Percentiles rank a stretch among this genome's conserved stretches.
Conservation (phyloP, 2,329 filamentous ascomycete genomes). For the Colletotrichum neosansevieriae region DNA sequence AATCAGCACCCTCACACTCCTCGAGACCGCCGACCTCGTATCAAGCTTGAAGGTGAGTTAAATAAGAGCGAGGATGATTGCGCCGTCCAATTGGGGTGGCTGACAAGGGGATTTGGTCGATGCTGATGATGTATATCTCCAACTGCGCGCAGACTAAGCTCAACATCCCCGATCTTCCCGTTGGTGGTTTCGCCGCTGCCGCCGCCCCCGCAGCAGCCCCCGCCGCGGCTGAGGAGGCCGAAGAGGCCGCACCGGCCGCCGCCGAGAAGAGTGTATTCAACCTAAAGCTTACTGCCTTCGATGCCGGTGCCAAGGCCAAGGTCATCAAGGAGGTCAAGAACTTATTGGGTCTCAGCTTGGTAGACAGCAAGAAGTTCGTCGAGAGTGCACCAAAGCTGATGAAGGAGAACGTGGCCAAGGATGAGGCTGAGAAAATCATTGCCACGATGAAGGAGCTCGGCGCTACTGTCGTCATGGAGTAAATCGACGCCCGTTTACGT, state of each 20-base stretch:
- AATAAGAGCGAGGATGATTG: slow-evolving; percentile 1
- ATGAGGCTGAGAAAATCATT: slow-evolving; percentile 99
- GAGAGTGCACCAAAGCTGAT: slow-evolving; percentile 97
- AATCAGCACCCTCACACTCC: slow-evolving; percentile 96
- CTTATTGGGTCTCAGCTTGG: slow-evolving; percentile 92
- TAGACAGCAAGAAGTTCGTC: slow-evolving; percentile 99
- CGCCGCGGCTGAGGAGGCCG: slow-evolving; percentile 80
- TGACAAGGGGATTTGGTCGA: slow-evolving; percentile 11
- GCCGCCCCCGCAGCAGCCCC: slow-evolving; percentile 64
- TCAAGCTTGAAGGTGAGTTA: slow-evolving; percentile 87
- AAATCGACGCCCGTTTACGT: slow-evolving; percentile 51
- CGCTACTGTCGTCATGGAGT: slow-evolving; percentile 92
- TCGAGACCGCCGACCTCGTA: slow-evolving; percentile 97
- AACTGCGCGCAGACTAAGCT: slow-evolving; percentile 82
- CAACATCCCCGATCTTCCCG: slow-evolving; percentile 97
- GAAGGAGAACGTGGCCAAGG: slow-evolving; percentile 99
- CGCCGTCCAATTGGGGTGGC: slow-evolving; percentile 7
- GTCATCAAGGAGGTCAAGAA: slow-evolving; percentile 99
- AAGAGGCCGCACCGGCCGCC: slow-evolving; percentile 87
- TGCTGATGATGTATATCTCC: slow-evolving; percentile 16
- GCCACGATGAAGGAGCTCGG: slow-evolving; percentile 94
- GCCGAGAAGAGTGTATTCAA: slow-evolving; percentile 99
- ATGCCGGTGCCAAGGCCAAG: slow-evolving; percentile 93
- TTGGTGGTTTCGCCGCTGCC: slow-evolving; percentile 88
- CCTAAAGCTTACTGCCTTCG: slow-evolving; percentile 92